These are phyloP conservation scores for Penicillium atrosanguineum DNA, from an alignment of 495 filamentous ascomycete genomes.

Conservation along the genomic window DNA sequence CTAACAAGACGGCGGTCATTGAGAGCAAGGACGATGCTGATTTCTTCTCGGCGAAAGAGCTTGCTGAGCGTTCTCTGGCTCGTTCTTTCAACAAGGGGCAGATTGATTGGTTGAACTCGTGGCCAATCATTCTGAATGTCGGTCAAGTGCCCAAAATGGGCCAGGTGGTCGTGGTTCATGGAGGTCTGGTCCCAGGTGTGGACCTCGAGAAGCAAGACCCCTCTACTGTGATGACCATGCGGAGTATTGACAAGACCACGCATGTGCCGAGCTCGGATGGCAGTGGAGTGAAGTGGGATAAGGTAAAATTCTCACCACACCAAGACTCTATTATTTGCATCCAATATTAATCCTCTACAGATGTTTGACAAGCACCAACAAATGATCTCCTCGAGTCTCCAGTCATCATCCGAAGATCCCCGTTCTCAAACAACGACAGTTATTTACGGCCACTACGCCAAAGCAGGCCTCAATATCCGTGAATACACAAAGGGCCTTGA, in stretches of 20 bases:
- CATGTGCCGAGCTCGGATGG: constrained; percentile 57
- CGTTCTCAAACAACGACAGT: constrained; percentile 49
- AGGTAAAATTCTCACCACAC: constrained; percentile 43
- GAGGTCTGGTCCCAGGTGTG: constrained; percentile 73
- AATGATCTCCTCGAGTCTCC: constrained; percentile 23
- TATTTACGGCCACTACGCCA: constrained; percentile 85
- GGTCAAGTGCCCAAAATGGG: constrained; percentile 56
- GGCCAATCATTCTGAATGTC: constrained; percentile 72
- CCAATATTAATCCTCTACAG: constrained; percentile 18
- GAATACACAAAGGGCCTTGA: constrained; percentile 83
- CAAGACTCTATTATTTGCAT: background rate
- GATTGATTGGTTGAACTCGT: constrained; percentile 64
- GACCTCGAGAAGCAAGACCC: constrained; percentile 73
- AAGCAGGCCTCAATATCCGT: constrained; percentile 61
- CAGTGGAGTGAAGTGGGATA: constrained; percentile 64
- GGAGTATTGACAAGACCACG: constrained; percentile 64
- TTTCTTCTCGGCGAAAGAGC: constrained; percentile 21
- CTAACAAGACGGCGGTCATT: constrained; percentile 8
- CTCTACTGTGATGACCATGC: constrained; percentile 86
- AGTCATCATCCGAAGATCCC: constrained; percentile 16
- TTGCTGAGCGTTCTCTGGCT: constrained; percentile 47
- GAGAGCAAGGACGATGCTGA: constrained; percentile 13
- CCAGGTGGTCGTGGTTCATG: constrained; percentile 76
- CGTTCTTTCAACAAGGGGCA: constrained; percentile 56
- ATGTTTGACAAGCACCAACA: constrained; percentile 60